Percentiles rank a stretch among this genome's conserved stretches.
Evolutionary conservation across 768 basidiomycete genomes (phyloP).

Genomic region (Floccularia luteovirens): DNA sequence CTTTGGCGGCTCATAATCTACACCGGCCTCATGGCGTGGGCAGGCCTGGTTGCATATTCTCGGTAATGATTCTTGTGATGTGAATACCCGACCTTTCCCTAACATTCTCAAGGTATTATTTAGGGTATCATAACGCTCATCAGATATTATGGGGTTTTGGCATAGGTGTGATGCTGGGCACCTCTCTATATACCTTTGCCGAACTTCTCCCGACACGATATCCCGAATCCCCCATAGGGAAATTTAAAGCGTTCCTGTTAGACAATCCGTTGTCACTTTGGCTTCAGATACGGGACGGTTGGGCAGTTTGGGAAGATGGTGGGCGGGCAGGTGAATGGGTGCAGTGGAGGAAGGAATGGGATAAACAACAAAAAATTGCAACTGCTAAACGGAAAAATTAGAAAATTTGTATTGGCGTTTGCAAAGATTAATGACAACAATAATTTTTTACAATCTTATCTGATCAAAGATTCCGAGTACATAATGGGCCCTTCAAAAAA

Average conservation of each 20-base stretch:
- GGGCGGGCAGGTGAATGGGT: conserved; percentile 68
- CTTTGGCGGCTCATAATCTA: conserved; percentile 42
- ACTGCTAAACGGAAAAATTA: conserved; percentile 11
- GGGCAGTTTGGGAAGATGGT: conserved; percentile 76
- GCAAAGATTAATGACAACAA: background rate
- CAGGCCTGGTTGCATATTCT: conserved; percentile 68
- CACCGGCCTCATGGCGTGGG: conserved; percentile 44
- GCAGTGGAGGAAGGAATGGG: conserved; percentile 56
- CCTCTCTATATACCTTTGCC: conserved; percentile 42
- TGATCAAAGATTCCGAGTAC: too few relatives aligned
- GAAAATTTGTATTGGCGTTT: background rate
- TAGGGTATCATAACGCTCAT: conserved; percentile 65
- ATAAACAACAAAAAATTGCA: conserved; percentile 20
- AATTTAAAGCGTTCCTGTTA: conserved; percentile 39
- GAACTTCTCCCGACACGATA: conserved; percentile 49
- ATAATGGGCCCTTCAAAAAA: too few relatives aligned
- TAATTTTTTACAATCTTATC: too few relatives aligned
- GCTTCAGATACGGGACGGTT: conserved; percentile 73
- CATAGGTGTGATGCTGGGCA: conserved; percentile 54
- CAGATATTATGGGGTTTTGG: conserved; percentile 73
- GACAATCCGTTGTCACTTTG: conserved; percentile 51
- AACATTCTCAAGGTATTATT: conserved; percentile 61
- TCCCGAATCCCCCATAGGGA: conserved; percentile 50
- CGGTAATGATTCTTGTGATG: too few relatives aligned
- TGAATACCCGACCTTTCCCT: too few relatives aligned